Base-by-base conservation (phyloP, 2,329 filamentous ascomycete genomes). In the Nothophoma quercina region DNA sequence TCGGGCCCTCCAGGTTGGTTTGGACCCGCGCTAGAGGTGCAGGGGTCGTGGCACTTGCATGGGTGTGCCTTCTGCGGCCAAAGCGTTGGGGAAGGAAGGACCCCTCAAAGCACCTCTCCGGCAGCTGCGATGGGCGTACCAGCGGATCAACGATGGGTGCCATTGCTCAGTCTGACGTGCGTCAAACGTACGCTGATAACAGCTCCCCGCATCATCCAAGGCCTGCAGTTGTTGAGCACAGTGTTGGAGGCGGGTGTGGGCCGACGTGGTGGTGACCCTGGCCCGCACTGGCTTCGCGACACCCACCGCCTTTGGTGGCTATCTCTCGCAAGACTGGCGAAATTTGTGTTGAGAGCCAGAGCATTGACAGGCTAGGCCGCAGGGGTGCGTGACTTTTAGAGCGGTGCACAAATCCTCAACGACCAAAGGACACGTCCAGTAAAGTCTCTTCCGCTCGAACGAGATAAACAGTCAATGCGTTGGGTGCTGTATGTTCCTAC, bases 391-490 rank as follows among this genome's bases (percentile, higher is more conserved):
- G 60, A 58, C 62, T 70, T 71, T 69, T 70, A 63, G 67, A 60
- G 54, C 60, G 62, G 59, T 59, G 59, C 55, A 67, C 42, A 34
- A 65, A 61, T 69, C 60, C 70, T 73, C 67, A 70, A 72, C 69
- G 65, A 60, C 53, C 55, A 54, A 35, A 55, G 35, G 29, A 51
- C 49, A 47, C 58, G 48, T 53, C 51, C 47, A 36, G 53, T 43
- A 44, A 50, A 52, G 51, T 53, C 51, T 56, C 56, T 59, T 55
- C 57, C 60, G 47, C 62, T 58, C 55, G 44, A 60, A 54, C 59
- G 56, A 65, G 62, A 70, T 69, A 68, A 63, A 60, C 64, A 59
- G 63, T 63, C 64, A 65, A 69, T 70, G 70, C 65, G 63, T 68
- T 67, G 32, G 69, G 63, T 61, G 53, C 38, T 48, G 28, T n/a